Conservation (phyloP, 2,329 filamentous ascomycete species). For the Capronia americana region DNA sequence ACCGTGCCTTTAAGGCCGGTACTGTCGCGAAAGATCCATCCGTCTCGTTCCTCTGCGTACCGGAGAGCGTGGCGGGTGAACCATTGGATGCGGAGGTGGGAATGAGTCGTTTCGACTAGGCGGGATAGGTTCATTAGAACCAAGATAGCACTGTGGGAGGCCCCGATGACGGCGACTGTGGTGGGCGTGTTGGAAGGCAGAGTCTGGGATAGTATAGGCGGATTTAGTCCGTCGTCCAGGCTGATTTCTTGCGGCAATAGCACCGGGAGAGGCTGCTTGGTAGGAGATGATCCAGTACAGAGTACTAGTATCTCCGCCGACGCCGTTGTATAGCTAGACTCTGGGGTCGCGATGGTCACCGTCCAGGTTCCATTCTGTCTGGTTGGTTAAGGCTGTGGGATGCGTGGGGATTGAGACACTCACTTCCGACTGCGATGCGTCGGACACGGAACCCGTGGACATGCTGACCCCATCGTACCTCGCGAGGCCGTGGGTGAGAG, state of each 20-base stretch:
- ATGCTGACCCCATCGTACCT: slow-evolving; percentile 48
- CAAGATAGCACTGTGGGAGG: slow-evolving; percentile 68
- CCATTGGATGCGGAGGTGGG: slow-evolving; percentile 64
- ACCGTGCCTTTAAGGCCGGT: slow-evolving; percentile 69
- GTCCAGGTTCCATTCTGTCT: neutral
- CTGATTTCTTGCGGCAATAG: slow-evolving; percentile 51
- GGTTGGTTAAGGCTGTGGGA: neutral
- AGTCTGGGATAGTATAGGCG: slow-evolving; percentile 39
- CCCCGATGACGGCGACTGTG: slow-evolving; percentile 65
- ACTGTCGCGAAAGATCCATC: slow-evolving; percentile 70
- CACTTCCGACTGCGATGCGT: slow-evolving; percentile 40
- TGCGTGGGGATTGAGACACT: neutral
- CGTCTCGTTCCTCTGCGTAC: slow-evolving; percentile 65
- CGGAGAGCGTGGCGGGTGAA: slow-evolving; percentile 66
- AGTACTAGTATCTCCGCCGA: slow-evolving; percentile 57
- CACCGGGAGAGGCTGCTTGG: slow-evolving; percentile 52
- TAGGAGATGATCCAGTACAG: slow-evolving; percentile 64
- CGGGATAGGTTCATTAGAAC: slow-evolving; percentile 67
- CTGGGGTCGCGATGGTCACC: neutral
- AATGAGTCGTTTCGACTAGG: slow-evolving; percentile 58
- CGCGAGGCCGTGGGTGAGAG: slow-evolving; percentile 51
- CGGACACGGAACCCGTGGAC: slow-evolving; percentile 45
- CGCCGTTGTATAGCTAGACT: slow-evolving; percentile 8
- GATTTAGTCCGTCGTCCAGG: slow-evolving; percentile 62
- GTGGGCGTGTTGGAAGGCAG: slow-evolving; percentile 46